A percentile compares a stretch with the other conserved stretches of the same genome.
These are phyloP conservation scores for Violaceomyces palustris DNA, from an alignment of 1,284 basidiomycete genomes.

Conservation along the genomic window DNA sequence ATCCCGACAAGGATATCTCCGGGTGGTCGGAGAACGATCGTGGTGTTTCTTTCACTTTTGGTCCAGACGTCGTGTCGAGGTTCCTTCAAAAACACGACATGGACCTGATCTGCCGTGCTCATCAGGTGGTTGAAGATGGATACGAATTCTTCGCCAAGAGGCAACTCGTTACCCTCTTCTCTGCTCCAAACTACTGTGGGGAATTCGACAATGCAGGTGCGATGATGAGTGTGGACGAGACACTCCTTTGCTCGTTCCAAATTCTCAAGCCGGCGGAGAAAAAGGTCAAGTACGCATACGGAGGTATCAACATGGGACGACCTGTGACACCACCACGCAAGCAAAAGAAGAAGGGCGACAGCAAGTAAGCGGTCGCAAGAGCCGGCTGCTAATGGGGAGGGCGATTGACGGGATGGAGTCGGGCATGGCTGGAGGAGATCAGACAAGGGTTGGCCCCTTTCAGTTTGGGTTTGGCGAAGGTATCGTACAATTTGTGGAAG, in stretches of 20 bases:
- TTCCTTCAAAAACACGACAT: constrained; percentile 98
- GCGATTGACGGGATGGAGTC: no score
- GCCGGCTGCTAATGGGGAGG: neutral
- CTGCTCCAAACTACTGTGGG: constrained; percentile 95
- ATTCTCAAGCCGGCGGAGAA: constrained; percentile 99
- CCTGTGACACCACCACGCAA: constrained; percentile 61
- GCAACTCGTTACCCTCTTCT: constrained; percentile 93
- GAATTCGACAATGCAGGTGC: constrained; percentile 99
- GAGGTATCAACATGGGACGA: constrained; percentile 53
- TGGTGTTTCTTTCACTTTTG: constrained; percentile 97
- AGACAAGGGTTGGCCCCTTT: no score
- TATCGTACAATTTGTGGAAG: no score
- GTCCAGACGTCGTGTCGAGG: constrained; percentile 92
- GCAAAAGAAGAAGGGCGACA: constrained; percentile 56
- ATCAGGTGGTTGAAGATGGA: constrained; percentile 98
- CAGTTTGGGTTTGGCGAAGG: no score
- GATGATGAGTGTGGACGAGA: constrained; percentile 99
- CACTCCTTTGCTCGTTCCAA: constrained; percentile 86
- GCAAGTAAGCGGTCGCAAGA: constrained; percentile 33
- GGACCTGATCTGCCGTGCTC: constrained; percentile 97
- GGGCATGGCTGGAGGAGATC: no score
- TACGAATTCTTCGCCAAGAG: constrained; percentile 99
- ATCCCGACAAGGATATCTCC: constrained; percentile 98
- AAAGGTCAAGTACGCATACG: constrained; percentile 71
- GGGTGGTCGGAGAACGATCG: constrained; percentile 99